These are phyloP conservation scores for Didymella glomerata DNA, from an alignment of 2,329 filamentous ascomycete species.

Conservation along the genomic window DNA sequence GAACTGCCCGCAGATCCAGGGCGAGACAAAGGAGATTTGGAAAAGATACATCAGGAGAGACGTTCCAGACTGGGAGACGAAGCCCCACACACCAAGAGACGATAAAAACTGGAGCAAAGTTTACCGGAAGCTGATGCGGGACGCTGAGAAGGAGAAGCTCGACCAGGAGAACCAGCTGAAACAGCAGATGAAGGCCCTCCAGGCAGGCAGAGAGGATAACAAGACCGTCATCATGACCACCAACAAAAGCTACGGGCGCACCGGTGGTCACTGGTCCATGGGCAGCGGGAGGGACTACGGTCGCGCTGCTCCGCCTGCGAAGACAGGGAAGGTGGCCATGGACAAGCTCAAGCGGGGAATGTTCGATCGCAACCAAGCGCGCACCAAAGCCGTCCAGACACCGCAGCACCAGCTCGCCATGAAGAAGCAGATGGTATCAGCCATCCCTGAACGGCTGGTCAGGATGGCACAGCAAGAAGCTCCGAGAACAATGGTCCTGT, in stretches of 20 bases:
- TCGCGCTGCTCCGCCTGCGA: conserved; percentile 39
- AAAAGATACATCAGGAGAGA: conserved; percentile 78
- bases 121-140: conserved; percentile 64
- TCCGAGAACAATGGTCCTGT: conserved; percentile 36
- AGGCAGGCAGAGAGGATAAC: conserved; percentile 42
- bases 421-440: conserved; percentile 32
- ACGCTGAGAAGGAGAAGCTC: conserved; percentile 50
- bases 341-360: conserved; percentile 47
- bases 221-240: conserved; percentile 46
- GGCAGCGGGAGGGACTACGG: conserved; percentile 35
- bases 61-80: conserved; percentile 71
- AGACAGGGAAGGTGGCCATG: conserved; percentile 48
- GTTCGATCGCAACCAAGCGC: conserved; percentile 45
- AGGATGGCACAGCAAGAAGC: conserved; percentile 41
- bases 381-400: conserved; percentile 41
- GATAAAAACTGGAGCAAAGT: conserved; percentile 78
- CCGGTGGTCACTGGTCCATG: conserved; percentile 28
- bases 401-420: conserved; percentile 41
- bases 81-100: conserved; percentile 69
- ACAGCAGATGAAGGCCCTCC: conserved; percentile 43
- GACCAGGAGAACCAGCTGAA: conserved; percentile 45
- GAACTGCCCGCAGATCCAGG: conserved; percentile 78
- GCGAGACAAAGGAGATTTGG: conserved; percentile 78
- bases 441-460: conserved; percentile 45
- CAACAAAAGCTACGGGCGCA: conserved; percentile 34